These are phyloP conservation scores for Cucumis melo DNA, from an alignment of 306 rosid genomes.

Conservation along the genomic window DNA sequence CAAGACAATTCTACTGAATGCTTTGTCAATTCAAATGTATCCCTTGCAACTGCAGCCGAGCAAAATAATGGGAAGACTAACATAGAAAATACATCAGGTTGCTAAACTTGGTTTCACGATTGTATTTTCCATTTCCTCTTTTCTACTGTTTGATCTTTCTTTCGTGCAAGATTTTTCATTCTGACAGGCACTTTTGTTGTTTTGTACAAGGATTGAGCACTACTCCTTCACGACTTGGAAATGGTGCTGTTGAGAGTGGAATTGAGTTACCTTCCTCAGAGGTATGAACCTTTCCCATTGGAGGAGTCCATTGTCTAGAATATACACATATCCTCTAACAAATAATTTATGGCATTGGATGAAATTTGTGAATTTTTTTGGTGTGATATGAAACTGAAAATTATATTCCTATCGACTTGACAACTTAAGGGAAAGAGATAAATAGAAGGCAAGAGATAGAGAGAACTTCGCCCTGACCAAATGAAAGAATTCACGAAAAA, in stretches of 20 bases:
- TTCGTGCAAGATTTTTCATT: slow-evolving; percentile 12
- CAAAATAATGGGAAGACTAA: slow-evolving; percentile 51
- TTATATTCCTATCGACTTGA: no score
- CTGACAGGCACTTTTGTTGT: slow-evolving; percentile 23
- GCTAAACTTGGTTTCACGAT: slow-evolving; percentile 3
- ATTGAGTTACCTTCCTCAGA: slow-evolving; percentile 57
- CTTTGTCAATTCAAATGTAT: slow-evolving; percentile 41
- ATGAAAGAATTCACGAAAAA: no score
- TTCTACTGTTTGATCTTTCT: slow-evolving; percentile 5
- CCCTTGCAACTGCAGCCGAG: slow-evolving; percentile 42
- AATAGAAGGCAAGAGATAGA: no score
- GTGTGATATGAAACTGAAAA: no score
- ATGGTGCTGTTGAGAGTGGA: slow-evolving; percentile 39
- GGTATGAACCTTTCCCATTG: slow-evolving; percentile 29
- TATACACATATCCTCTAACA: not conserved
- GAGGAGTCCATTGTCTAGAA: not conserved
- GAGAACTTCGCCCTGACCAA: no score
- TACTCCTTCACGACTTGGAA: slow-evolving; percentile 44
- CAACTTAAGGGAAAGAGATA: no score
- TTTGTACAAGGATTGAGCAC: slow-evolving; percentile 39
- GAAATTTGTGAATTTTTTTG: not conserved
- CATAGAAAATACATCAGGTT: slow-evolving; percentile 62
- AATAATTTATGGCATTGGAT: not conserved
- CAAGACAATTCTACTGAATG: slow-evolving; percentile 46
- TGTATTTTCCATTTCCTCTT: slow-evolving; percentile 6